Evolutionary conservation across 148 eudicot species (phyloP).

Genomic region (Salicornia ramosissima): DNA sequence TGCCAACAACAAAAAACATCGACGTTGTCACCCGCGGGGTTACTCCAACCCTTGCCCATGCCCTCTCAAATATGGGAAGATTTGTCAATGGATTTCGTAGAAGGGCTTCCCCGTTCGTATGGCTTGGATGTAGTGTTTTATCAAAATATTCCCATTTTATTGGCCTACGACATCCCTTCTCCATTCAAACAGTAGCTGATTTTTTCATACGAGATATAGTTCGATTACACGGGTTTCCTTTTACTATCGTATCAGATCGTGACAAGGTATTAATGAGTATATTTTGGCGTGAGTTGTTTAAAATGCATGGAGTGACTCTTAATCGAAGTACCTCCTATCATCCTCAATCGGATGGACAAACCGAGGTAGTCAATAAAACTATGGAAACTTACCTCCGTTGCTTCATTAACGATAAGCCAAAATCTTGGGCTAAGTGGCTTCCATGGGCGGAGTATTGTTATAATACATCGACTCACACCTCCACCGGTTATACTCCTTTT

Average conservation of each 20-base stretch:
- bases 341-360: too few species aligned
- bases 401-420: too few species aligned
- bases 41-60: not conserved
- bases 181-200: not conserved
- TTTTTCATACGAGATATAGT: not conserved
- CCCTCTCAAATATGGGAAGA: not conserved
- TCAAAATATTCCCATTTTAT: not conserved
- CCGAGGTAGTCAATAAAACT: too few species aligned
- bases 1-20: not conserved
- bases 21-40: not conserved
- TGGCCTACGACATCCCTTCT: not conserved
- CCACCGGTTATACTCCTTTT: not conserved
- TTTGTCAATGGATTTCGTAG: conserved; percentile 3
- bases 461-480: not conserved
- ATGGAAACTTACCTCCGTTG: too few species aligned
- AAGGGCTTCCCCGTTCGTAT: not conserved
- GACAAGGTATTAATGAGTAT: not conserved
- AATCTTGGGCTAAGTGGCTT: not conserved
- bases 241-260: not conserved
- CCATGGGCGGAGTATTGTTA: not conserved
- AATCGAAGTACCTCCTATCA: not conserved
- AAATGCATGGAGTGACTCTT: not conserved
- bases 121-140: not conserved
- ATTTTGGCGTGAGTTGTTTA: not conserved
- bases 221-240: not conserved